Conservation (phyloP, 257 asterid genomes). For the Thymus quinquecostatus region DNA sequence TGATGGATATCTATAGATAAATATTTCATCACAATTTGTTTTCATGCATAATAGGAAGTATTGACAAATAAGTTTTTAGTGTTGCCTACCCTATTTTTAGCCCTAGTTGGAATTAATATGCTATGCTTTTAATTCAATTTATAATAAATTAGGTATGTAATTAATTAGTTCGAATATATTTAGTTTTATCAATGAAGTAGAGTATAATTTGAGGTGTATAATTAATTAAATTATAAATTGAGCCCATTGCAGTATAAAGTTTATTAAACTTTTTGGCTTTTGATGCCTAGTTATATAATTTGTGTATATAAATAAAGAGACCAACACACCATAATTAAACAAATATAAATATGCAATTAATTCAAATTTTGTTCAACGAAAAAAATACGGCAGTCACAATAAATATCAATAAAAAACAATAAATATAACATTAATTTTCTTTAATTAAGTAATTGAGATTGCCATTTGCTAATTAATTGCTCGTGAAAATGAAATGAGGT, state of each 20-base stretch:
- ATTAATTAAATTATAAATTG: background rate
- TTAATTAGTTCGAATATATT: background rate
- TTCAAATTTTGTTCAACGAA: background rate
- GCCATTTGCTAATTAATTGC: background rate
- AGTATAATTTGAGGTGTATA: background rate
- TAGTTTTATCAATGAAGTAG: background rate
- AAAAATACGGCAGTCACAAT: constrained; percentile 11
- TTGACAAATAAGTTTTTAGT: background rate
- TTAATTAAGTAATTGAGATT: background rate
- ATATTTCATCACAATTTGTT: background rate
- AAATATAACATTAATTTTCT: constrained; percentile 9
- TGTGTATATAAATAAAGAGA: no score
- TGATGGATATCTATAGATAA: background rate
- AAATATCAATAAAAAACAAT: constrained; percentile 10
- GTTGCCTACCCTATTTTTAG: constrained; percentile 4
- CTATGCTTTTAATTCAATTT: background rate
- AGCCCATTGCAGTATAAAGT: background rate
- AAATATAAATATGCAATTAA: background rate
- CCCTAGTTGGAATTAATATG: background rate
- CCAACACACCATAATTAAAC: background rate
- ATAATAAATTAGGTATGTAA: background rate
- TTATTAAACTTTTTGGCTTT: background rate
- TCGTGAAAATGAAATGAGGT: background rate
- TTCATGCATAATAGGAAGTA: background rate
- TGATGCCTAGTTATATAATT: background rate